Evolutionary conservation across 768 basidiomycete species (phyloP), one percentile per base, ranked within the genome.

Genomic region (Roridomyces roridus): DNA sequence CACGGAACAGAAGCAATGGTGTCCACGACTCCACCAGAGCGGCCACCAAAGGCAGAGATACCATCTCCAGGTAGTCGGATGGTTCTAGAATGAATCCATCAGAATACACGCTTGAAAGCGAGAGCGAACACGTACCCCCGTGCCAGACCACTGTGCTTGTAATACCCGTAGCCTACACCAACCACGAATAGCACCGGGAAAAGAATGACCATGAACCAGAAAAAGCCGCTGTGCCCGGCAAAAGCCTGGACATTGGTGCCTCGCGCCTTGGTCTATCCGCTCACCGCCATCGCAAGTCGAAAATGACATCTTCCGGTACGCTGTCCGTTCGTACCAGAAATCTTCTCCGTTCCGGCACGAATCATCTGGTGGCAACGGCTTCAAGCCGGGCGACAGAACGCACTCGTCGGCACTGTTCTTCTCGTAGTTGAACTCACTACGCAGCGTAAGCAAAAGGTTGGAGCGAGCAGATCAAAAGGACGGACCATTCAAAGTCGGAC

Each of bases 251-350:
- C 96, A 99, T 9, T 70, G 67, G 68, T 99, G 97, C 7, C 62
- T 60, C 8, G 69, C 66, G 3, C 97, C 97, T 31, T 79, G 85
- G 70, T 99, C 94, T 12, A 81, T 85, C 20, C 89, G 82, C 4
- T 73, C 60, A 5, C 95, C 96, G 7, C 85, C 95, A 51, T 87
- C 84, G 70, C 97, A 99, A 25, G 80, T 84, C 31, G 96, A 96
- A 71, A 90, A 90, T 1, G 91, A 89, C 39, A 98, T 92, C 73
- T 92, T 88, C 41, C 95, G 91, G 68, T 96, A 96, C 3, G 87
- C 77, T 0, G 96, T 98, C 24, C 94, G 87, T 45, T 94, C 95
- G 68, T 95, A 98, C 97, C 97, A 99, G 70, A 80, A 92, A 3
- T 89, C 85, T 34, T 85, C 86, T n/a, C 78, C 83, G 46, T 72